Conservation (phyloP, 176 grass and related monocot species). For the Oryza coarctata region DNA sequence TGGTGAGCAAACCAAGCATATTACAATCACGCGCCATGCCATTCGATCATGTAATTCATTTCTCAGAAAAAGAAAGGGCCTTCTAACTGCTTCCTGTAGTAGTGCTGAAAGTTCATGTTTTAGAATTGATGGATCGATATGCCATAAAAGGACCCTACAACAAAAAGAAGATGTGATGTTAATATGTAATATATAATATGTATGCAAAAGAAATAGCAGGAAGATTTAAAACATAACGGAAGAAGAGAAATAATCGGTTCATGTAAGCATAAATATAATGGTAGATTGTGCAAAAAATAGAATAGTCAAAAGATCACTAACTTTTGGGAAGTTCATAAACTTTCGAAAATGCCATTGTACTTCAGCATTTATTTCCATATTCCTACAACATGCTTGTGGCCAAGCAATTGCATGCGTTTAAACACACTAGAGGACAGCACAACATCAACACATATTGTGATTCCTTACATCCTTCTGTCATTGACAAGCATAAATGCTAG, state of each 20-base stretch:
- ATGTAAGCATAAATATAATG: slow-evolving; percentile 14
- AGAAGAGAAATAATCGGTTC: neutral
- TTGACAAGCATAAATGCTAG: neutral
- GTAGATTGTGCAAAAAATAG: neutral
- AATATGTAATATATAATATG: slow-evolving; percentile 13
- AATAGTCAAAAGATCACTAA: neutral
- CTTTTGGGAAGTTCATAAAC: neutral
- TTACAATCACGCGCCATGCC: slow-evolving; percentile 60
- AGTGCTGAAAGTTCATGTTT: slow-evolving; percentile 69
- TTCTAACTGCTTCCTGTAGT: slow-evolving; percentile 51
- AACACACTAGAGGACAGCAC: neutral
- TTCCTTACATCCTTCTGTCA: neutral
- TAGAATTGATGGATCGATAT: slow-evolving; percentile 68
- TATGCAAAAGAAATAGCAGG: slow-evolving; percentile 2
- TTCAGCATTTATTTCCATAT: slow-evolving; percentile 8
- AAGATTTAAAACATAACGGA: neutral
- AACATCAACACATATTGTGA: neutral
- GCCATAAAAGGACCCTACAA: slow-evolving; percentile 63
- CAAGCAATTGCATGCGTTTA: neutral
- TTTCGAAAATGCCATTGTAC: neutral
- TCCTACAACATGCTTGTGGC: neutral
- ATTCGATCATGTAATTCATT: slow-evolving; percentile 59
- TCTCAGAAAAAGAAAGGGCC: slow-evolving; percentile 79
- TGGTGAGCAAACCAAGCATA: slow-evolving; percentile 69
- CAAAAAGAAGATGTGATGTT: slow-evolving; percentile 7